Evolutionary conservation across 2,329 filamentous ascomycete species (phyloP), one percentile per base, ranked within the genome.

Genomic region (Colletotrichum phormii): DNA sequence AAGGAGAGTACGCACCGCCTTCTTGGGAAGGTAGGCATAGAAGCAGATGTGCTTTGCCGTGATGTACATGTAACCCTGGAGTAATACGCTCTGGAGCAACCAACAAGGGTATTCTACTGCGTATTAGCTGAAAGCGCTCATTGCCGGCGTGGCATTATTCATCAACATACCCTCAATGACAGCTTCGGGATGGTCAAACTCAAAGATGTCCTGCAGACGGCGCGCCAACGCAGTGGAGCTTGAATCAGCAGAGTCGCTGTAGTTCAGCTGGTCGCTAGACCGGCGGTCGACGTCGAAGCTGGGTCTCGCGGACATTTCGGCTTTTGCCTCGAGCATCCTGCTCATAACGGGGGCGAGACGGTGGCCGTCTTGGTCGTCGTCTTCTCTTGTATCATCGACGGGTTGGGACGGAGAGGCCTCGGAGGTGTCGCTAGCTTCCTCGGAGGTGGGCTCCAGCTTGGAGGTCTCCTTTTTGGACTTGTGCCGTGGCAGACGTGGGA

Each of bases 11-110:
- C 91, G 82, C 86, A 94, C 93, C 64, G 93, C 91, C 87, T 97
- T 98, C 86, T 95, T 97, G 7, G 95, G 95, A n/a, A 98, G 88
- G 80, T 98, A 98, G 51, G 97, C 95, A 80, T 98, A 98, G 81
- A 98, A 99, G 83, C 95, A 98, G 74, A 98, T 93, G 80, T 99
- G 97, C 77, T 92, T 93, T 74, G 93, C 88, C 0, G 97, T 98
- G 79, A 99, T 94, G 83, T 98, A 98, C 89, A 99, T 92, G 81
- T 97, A 98, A 6, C 97, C 97, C 80, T 98, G 95, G 9, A 98
- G 88, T 35, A 98, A 86, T 57, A 98, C 95, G 79, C 93, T 98
- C 81, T 98, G 95, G 42, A 98, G 85, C 51, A 98, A 85, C 92
- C 95, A 98, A 83, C 96, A 98, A 9, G 95, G 94, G 80, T 97